Evolutionary conservation across 2,329 filamentous ascomycete genomes (phyloP), one percentile per base, ranked within the genome.

Genomic region (Cryphonectria nitschkei): DNA sequence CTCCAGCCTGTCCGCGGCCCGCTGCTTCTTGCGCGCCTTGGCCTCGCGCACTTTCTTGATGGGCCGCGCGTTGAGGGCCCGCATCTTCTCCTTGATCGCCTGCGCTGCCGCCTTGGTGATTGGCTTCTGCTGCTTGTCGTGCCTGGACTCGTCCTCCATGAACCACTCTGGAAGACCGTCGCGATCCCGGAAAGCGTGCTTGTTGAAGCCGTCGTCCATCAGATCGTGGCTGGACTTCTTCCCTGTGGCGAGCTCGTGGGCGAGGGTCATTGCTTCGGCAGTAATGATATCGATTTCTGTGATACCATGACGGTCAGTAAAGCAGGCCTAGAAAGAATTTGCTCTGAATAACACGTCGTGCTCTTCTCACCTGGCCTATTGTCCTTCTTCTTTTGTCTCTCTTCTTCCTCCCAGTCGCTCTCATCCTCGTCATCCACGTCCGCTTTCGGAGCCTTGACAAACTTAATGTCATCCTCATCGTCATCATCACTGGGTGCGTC

Each of bases 41-140:
- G 96, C 96, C 82, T 99, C 96, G 76, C 93, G 92, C 43, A 99
- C 96, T 86, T 99, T 99, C 88, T 99, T 99, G 88, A 98, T 98
- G 0, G 96, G 96, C 43, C 96, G 90, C 9, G 95, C 96, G 80
- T 99, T 98, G 76, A 97, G 88, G 0, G 96, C 95, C 43, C 95
- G 92, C 78, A 93, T 80, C 83, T 99, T 99, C 78, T 98, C 95
- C 81, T 96, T 95, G 84, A 99, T 98, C 2, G 96, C 96, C 19
- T 89, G 87, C 0, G 95, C 95, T 0, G 93, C 97, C 46, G 94
- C 94, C 76, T 96, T 96, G 66, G 91, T 94, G 77, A 97, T 95
- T n/a, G 96, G 97, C 71, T 93, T 92, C 74, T 96, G 91, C 1
- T 88, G 88, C 79, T 91, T 94, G 81, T 95, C 93, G 82, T 99